Percentiles rank a stretch among this genome's conserved stretches.
Conservation (phyloP, 169 alveolate species). For the Cryptosporidium andersoni region DNA sequence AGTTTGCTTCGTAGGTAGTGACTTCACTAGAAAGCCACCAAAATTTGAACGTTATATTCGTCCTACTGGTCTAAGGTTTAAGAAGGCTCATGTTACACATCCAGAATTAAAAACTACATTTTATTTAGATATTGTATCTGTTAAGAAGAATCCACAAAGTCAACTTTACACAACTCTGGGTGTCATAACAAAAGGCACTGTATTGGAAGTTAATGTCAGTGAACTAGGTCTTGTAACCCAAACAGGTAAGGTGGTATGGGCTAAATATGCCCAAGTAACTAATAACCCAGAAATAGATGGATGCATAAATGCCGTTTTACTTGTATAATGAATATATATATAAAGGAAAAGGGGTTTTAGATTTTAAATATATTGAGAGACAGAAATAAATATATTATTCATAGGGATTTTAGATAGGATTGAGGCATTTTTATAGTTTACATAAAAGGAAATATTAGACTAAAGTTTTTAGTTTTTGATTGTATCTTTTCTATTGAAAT, state of each 20-base stretch:
- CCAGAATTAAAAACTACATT: conserved; percentile 97
- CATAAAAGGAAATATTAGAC: no score
- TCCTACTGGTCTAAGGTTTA: conserved; percentile 97
- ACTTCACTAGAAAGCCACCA: conserved; percentile 99
- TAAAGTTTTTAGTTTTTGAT: no score
- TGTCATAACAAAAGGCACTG: conserved; percentile 97
- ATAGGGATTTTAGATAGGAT: no score
- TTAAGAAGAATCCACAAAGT: conserved; percentile 97
- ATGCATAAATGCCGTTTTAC: conserved; percentile 97
- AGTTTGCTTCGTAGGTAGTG: conserved; percentile 96
- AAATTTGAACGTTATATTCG: conserved; percentile 97
- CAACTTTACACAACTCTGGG: conserved; percentile 95
- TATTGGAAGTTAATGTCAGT: conserved; percentile 97
- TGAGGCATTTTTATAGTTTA: no score
- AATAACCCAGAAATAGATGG: conserved; percentile 99
- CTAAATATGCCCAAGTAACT: conserved; percentile 98
- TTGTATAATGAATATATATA: conserved; percentile 82
- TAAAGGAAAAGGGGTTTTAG: no score
- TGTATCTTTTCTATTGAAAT: no score
- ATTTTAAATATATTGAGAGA: no score
- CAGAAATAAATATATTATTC: no score
- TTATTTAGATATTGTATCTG: conserved; percentile 93
- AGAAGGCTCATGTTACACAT: conserved; percentile 98
- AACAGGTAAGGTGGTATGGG: conserved; percentile 99
- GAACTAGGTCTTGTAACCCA: conserved; percentile 98